Evolutionary conservation across 176 grass and related monocot genomes (phyloP).

Genomic region (Cenchrus purpureus): DNA sequence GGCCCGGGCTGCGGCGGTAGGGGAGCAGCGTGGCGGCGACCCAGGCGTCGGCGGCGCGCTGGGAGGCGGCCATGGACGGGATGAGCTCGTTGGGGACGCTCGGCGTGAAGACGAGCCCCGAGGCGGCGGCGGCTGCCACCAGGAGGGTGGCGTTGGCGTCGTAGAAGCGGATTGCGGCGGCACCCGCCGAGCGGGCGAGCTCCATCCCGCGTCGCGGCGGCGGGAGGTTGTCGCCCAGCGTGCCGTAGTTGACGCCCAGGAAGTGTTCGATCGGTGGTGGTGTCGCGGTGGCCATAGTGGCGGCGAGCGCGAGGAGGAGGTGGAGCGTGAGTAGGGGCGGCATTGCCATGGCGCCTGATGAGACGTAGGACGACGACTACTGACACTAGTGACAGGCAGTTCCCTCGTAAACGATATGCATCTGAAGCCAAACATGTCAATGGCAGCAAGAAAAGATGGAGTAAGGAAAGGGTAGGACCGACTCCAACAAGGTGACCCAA

Average conservation of each 20-base stretch:
- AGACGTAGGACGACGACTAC: not conserved
- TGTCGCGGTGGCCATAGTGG: not conserved
- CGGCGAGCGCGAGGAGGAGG: not conserved
- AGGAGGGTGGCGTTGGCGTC: slow-evolving; percentile 72
- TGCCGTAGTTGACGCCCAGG: slow-evolving; percentile 70
- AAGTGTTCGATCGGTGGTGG: slow-evolving; percentile 15
- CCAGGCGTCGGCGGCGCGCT: slow-evolving; percentile 52
- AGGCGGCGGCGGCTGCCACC: slow-evolving; percentile 45
- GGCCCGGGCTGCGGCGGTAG: slow-evolving; percentile 18
- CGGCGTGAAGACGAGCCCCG: slow-evolving; percentile 55
- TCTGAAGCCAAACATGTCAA: not conserved
- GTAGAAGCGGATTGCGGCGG: slow-evolving; percentile 65
- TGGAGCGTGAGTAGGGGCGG: not conserved
- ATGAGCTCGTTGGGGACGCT: slow-evolving; percentile 67
- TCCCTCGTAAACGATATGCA: not conserved
- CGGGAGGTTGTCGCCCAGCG: slow-evolving; percentile 67
- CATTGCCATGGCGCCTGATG: not conserved
- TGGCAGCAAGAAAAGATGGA: not conserved
- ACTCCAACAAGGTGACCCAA: no score
- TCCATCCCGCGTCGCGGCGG: slow-evolving; percentile 34
- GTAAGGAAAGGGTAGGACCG: not conserved
- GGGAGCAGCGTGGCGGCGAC: slow-evolving; percentile 60
- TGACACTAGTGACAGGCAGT: not conserved
- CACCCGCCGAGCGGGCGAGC: slow-evolving; percentile 29
- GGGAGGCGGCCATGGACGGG: slow-evolving; percentile 44